Conservation (phyloP, 441 rosid genomes). For the Sinapis alba region DNA sequence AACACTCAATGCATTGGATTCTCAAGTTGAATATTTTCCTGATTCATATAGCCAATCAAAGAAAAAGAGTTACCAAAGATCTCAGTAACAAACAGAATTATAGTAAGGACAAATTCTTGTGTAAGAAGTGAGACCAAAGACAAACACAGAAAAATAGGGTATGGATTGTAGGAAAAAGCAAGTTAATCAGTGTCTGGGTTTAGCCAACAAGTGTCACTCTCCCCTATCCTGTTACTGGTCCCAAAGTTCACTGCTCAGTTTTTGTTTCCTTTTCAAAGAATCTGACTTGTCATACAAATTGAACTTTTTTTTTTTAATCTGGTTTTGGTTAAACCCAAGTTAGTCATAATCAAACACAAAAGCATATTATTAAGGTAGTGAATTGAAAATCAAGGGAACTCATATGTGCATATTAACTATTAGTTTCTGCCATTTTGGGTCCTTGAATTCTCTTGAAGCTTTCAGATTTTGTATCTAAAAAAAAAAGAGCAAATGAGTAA, state of each 20-base stretch:
- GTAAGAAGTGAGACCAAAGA: constrained; percentile 40
- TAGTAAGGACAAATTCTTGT: constrained; percentile 13
- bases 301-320: not conserved
- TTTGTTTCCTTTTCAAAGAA: constrained; percentile 27
- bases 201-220: constrained; percentile 42
- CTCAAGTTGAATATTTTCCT: constrained; percentile 11
- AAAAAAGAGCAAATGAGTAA: not conserved
- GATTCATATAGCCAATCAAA: constrained; percentile 19
- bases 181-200: constrained; percentile 33
- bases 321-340: constrained; percentile 21
- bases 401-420: constrained; percentile 2
- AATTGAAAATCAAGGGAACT: constrained; percentile 20
- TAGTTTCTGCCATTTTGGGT: not conserved
- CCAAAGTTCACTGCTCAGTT: constrained; percentile 26
- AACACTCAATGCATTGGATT: constrained; percentile 30
- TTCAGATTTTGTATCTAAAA: not conserved
- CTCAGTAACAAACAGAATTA: constrained; percentile 30
- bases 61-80: constrained; percentile 18
- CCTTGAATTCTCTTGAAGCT: not conserved
- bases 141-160: constrained; percentile 35
- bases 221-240: constrained; percentile 34
- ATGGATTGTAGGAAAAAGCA: constrained; percentile 4
- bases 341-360: constrained; percentile 19
- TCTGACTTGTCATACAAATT: constrained; percentile 21
- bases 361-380: constrained; percentile 18